These are phyloP conservation scores for Chlorella sp. DNA, from an alignment of 139 green algal genomes.

Conservation along the genomic window DNA sequence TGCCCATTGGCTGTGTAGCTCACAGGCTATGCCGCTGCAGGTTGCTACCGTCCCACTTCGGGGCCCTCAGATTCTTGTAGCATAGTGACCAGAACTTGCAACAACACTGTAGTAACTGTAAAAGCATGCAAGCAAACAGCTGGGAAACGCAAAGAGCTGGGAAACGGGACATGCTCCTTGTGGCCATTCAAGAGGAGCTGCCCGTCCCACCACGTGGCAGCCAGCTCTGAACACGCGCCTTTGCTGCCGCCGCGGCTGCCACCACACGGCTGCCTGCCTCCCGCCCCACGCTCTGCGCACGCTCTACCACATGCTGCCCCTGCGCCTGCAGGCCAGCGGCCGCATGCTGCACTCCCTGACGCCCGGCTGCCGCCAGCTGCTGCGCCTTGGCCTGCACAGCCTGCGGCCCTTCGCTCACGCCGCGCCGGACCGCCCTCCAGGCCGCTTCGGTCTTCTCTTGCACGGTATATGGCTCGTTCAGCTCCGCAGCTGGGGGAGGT, in stretches of 20 bases:
- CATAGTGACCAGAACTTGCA: too few species aligned
- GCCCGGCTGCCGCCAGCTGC: neutral
- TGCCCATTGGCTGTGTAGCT: too few species aligned
- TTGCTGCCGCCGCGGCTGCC: neutral
- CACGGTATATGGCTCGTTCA: neutral
- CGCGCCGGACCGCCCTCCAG: neutral
- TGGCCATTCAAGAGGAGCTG: neutral
- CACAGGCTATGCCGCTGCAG: too few species aligned
- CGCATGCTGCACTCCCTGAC: neutral
- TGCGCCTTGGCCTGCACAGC: neutral
- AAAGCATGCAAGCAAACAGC: neutral
- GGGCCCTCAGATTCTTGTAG: too few species aligned
- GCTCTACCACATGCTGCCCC: neutral
- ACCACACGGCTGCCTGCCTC: neutral
- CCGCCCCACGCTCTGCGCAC: too few species aligned
- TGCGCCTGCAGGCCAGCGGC: neutral
- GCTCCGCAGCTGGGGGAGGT: neutral
- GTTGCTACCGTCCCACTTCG: too few species aligned
- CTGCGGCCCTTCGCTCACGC: neutral
- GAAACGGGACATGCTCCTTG: neutral
- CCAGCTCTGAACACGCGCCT: neutral
- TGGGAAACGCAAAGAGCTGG: neutral
- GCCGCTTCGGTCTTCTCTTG: neutral
- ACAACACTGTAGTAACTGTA: too few species aligned
- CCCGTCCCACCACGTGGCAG: neutral